Base-by-base conservation (phyloP, 345 rosid species). In the Kandelia obovata region DNA sequence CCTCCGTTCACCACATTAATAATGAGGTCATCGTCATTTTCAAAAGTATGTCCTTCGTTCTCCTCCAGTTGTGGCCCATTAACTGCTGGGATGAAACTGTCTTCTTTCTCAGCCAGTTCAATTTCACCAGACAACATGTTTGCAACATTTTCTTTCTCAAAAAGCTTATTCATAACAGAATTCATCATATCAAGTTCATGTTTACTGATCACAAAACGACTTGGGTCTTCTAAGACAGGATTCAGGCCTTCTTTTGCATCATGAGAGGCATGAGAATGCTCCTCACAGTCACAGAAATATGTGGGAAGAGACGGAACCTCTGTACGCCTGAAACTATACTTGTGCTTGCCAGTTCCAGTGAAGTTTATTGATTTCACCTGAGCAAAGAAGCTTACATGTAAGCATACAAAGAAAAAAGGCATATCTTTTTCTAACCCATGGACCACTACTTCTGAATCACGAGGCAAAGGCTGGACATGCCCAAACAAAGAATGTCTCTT, bases 311-410 rank as follows among this genome's bases (percentile, higher is more conserved):
- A 61, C 35, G 86, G 84, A 69, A 75, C 81, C 61, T 77, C 74
- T 57, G 87, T 79, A 64, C 87, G 88, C 72, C 89, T 89, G 76
- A 90, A 92, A 62, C 98, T 92, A 82, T 92, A 92, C 58, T 79
- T 92, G 77, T 90, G 98, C 81, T 90, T 95, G 6, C 98, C 98
- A 51, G 90, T 86, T 73, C 99, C 99, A 76, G 64, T 79, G 23
- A 86, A 67, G 58, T 96, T 91, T 81, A 90, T 37, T 55, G 85
- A 56, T 79, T 90, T 92, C 75, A 92, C 75, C 96, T 92, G 28
- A 56, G 79, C 65, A 79, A 19, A 68, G 46, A 75, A 35, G 37
- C 58, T 61, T 16, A 57, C 3, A 11, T 27, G 31, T 72, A 58
- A 64, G 32, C 13, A 72, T 26, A 25, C 13, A 58, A 23, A 66